Percentiles rank a stretch among this genome's conserved stretches.
These are phyloP conservation scores for Gracilariopsis chorda DNA, from an alignment of 23 red algal species.

Conservation along the genomic window DNA sequence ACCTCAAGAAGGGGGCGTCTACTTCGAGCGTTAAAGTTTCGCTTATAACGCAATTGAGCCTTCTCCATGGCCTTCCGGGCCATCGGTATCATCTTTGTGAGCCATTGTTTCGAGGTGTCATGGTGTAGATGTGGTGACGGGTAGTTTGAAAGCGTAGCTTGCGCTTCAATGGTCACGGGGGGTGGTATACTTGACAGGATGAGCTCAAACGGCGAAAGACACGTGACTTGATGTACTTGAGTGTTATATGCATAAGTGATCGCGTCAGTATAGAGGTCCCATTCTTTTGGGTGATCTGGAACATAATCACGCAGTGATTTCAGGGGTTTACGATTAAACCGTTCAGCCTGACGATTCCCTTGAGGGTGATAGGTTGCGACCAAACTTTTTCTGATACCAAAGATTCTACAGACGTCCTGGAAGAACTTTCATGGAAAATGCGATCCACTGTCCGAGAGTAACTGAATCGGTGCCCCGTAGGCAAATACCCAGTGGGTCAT, in stretches of 20 bases:
- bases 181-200: no score
- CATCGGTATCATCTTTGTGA: no score
- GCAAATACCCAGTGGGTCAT: neutral
- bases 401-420: neutral
- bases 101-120: no score
- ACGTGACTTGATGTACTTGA: neutral
- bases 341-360: neutral
- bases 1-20: no score
- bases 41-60: no score
- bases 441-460: neutral
- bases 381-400: neutral
- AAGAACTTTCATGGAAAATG: neutral
- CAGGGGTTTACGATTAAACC: neutral
- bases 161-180: no score
- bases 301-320: neutral
- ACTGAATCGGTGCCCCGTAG: neutral
- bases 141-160: no score
- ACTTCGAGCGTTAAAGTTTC: no score
- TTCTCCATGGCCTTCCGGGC: no score
- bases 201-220: neutral
- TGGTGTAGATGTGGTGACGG: no score
- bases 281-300: neutral
- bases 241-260: neutral
- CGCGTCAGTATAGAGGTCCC: neutral
- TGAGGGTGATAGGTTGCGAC: neutral